Evolutionary conservation across 208 protist genomes (phyloP), one percentile per base, ranked within the genome.

Genomic region (Trypanosoma cruzi): DNA sequence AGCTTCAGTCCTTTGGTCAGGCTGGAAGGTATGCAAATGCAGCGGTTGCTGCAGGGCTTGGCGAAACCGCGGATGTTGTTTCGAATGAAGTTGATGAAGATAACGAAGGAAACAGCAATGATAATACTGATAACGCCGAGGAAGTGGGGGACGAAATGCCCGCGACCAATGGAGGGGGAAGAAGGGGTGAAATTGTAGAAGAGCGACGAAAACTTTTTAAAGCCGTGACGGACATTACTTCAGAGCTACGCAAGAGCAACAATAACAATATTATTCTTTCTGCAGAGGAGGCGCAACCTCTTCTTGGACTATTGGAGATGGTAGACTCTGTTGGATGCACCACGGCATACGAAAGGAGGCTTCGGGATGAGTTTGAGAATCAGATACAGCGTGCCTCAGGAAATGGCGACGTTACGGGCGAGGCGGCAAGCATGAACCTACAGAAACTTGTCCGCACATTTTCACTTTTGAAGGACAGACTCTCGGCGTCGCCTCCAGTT

Each of bases 181-280:
- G 22, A 18, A 26, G 24, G 10, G 29, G 32, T 28, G 36, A 24
- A 2, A 44, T 65, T 34, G 14, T 28, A 13, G 20, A 34, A 22
- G 64, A 79, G 52, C 49, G 68, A 44, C 40, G 37, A 28, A 44
- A 53, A 29, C 49, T 80, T 26, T 84, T 75, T 59, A 64, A 16
- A 6, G 53, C 71, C 24, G 60, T 86, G 48, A 40, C 52, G 32
- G 81, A 82, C 22, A 85, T 87, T 67, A 67, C 60, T 2, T 37
- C 60, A 3, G 77, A 86, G 62, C 55, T 87, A 49, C 14, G 69
- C 28, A 44, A 48, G 5, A 68, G 76, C 6, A 65, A 75, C 13
- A 53, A 40, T 29, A 16, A 31, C 1, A 68, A 57, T 54, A 46
- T 75, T n/a, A 44, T 26, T 0, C 57, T 81, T 24, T 53, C 75